Evolutionary conservation across 1,284 basidiomycete genomes (phyloP).

Genomic region (Malassezia nana): DNA sequence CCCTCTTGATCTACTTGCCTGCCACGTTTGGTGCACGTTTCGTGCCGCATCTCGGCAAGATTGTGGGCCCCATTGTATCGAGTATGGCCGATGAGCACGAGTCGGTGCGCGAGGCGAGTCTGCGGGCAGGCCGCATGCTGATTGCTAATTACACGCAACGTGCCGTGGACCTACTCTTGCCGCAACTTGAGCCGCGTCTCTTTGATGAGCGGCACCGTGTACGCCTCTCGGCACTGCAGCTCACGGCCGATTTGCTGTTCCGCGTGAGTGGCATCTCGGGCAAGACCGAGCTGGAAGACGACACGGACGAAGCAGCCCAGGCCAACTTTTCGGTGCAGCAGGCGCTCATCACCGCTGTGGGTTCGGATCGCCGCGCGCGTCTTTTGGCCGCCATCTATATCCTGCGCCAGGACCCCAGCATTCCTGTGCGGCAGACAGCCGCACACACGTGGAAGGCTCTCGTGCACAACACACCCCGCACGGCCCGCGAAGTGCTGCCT

Average conservation of each 20-base stretch:
- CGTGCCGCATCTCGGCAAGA: slow-evolving; percentile 86
- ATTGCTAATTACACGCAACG: slow-evolving; percentile 85
- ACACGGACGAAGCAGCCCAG: slow-evolving; percentile 58
- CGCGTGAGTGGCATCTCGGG: slow-evolving; percentile 94
- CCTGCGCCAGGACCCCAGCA: slow-evolving; percentile 84
- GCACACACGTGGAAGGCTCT: slow-evolving; percentile 97
- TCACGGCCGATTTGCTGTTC: slow-evolving; percentile 92
- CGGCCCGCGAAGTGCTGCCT: slow-evolving; percentile 85
- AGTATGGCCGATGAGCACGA: slow-evolving; percentile 90
- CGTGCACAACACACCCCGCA: slow-evolving; percentile 61
- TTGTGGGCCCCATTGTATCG: slow-evolving; percentile 81
- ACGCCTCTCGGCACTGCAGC: slow-evolving; percentile 76
- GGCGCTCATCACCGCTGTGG: slow-evolving; percentile 77
- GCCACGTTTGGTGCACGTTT: slow-evolving; percentile 88
- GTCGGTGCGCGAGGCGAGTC: slow-evolving; percentile 79
- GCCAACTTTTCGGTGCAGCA: slow-evolving; percentile 54
- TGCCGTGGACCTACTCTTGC: slow-evolving; percentile 85
- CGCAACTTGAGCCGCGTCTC: slow-evolving; percentile 88
- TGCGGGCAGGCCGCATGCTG: slow-evolving; percentile 98
- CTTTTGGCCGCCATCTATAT: slow-evolving; percentile 85
- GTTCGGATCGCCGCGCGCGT: slow-evolving; percentile 75
- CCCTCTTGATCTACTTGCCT: slow-evolving; percentile 86
- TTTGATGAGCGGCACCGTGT: slow-evolving; percentile 93
- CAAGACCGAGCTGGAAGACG: slow-evolving; percentile 74
- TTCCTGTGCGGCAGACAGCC: slow-evolving; percentile 77